Base-by-base conservation (phyloP, 2,329 filamentous ascomycete genomes). In the Hypomyces perniciosus region DNA sequence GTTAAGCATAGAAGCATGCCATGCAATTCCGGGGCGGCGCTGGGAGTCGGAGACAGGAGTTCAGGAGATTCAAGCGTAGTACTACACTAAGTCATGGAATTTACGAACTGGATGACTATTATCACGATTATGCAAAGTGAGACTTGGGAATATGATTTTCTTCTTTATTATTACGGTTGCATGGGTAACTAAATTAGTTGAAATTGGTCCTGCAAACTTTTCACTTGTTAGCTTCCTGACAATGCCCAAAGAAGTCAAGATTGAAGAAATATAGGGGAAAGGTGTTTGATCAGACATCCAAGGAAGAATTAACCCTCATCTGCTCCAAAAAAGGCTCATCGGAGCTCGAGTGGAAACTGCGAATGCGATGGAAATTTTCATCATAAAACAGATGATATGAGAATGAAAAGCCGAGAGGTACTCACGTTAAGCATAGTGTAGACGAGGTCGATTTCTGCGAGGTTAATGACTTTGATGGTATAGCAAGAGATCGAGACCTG, bases 271-370 rank as follows among this genome's bases (percentile, higher is more conserved):
- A 57, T 34, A 50, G 52, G 49, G 54, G 42, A 46, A 44, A 38
- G 34, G 56, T 63, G 58, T 65, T 61, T 61, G 57, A 72, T 85
- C 80, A 85, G 83, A 86, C 84, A 86, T 86, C 84, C 83, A 87
- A 87, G 82, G 83, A 86, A 86, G 83, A 65, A 67, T 73, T 68
- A 67, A 68, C 83, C 77, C 78, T 87, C 84, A 87, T 84, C 65
- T 84, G 74, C 78, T 79, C 77, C 78, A 72, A 70, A 72, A 74
- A 77, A 81, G 82, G 82, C 83, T 85, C 81, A 58, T 68, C 72
- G 77, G 77, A 79, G 78, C 83, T 87, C 83, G 76, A 87, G 86
- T 88, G 85, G 83, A 90, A 90, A 90, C 86, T 90, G 86, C 86
- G 85, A 90, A 89, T 88, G 76, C 80, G 74, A 77, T 70, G 80